Evolutionary conservation across 257 asterid species (phyloP), one percentile per base, ranked within the genome.

Genomic region (Fraxinus anomala): DNA sequence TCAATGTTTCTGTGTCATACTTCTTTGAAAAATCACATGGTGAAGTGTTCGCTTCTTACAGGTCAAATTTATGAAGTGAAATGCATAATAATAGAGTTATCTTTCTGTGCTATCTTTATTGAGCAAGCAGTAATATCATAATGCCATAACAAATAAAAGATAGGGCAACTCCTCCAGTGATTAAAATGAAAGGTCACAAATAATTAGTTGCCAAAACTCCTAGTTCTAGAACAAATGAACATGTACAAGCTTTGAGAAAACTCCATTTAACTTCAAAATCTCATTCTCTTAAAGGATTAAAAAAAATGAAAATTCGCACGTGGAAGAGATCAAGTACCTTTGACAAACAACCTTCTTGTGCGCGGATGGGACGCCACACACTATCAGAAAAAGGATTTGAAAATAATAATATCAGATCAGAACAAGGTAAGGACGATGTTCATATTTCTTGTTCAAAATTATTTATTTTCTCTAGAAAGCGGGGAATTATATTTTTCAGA

Each of bases 311-410:
- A 12, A 9, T 14, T 26, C 21, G 31, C 33, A 30, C 23, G 2
- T 44, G 59, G 26, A 47, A 17, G 51, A 54, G 63, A 63, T 59
- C 17, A 63, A 63, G 51, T 84, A 84, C 90, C 90, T 56, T 67
- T 47, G 31, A 79, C 26, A 74, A 82, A 82, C 14, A 10, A 39
- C 80, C 51, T 70, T 68, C 84, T 84, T 67, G 87, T 87, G 37
- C 61, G 71, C 24, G 81, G 81, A 75, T 87, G 85, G 59, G 81
- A 69, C 30, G 88, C 87, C 34, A 87, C 75, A 36, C 87, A 80
- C 90, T 84, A 83, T 84, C 80, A 70, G 72, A 83, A 73, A 75
- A 66, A 76, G 56, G 24, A 47, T 42, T 42, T 42, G 49, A 42
- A 42, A 24, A 71, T 63, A 23, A 63, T 24, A 40, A 65, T 66